Base-by-base conservation (phyloP, 78 protist species). In the Paratrimastix pyriformis region DNA sequence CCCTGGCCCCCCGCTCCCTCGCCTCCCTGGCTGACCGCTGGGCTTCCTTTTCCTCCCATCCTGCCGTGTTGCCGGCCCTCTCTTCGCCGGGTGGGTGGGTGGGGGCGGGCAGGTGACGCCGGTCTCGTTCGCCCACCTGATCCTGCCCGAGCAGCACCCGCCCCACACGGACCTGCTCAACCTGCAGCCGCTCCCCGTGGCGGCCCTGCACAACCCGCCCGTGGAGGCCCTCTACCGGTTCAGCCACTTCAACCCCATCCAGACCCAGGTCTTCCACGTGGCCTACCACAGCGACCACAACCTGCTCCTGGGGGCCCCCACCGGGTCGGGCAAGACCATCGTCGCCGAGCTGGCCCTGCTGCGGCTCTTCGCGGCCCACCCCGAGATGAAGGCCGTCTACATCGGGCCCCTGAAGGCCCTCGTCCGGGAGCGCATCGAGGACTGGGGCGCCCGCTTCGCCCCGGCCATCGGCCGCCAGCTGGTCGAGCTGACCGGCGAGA, bases 381-480 rank as follows among this genome's bases (percentile, higher is more conserved):
- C 89, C 11, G 75, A 83, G 29, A 85, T 50, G 58, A 84, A 91
- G 86, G 86, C 83, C 3, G 94, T 98, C n/a, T 98, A 97, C 88
- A 91, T 98, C 18, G 99, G 97, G 35, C 99, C 99, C 13, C 73
- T 98, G 65, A 96, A 96, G 76, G 97, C 99, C 32, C 90, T 98
- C 21, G 98, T 94, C 58, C 85, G 92, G n/a, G 99, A 98, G 88
- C 79, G 99, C 29, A 52, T 94, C 85, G 64, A 70, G 15, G 98
- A 94, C 72, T 97, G 99, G 99, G 1, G 3, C 13, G 74, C n/a
- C 21, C 74, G 86, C 29, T 52, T 95, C 50, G 68, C 5, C 9
- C 0, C n/a, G 54, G 33, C 24, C 48, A 71, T 94, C 2, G 96
- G 95, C 24, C 76, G 80, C 59, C 29, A 44, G 3, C 38, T 95